Evolutionary conservation across 1,284 basidiomycete species (phyloP).

Genomic region (Ceratobasidium sp.): DNA sequence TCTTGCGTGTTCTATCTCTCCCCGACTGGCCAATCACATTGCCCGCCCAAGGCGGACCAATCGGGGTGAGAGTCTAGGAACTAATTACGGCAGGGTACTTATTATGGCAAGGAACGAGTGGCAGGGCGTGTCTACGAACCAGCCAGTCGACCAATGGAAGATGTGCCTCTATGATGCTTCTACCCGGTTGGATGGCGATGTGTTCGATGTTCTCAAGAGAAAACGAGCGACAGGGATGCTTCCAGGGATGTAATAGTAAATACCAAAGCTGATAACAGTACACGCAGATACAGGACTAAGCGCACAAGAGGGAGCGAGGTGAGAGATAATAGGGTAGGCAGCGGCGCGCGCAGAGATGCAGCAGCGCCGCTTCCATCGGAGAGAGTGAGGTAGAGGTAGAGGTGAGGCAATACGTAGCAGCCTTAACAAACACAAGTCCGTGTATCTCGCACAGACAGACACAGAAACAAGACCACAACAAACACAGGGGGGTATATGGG

Average conservation of each 20-base stretch:
- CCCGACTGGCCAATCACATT: background rate
- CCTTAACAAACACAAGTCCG: conserved; percentile 8
- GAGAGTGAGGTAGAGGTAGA: background rate
- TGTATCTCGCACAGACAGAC: conserved; percentile 16
- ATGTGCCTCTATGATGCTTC: no score
- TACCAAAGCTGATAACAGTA: conserved; percentile 25
- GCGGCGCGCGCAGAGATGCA: background rate
- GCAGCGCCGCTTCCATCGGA: background rate
- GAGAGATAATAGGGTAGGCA: background rate
- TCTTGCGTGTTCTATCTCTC: conserved; percentile 9
- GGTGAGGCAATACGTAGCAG: background rate
- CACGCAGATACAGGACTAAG: conserved; percentile 10
- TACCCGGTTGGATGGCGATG: no score
- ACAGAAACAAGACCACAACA: background rate
- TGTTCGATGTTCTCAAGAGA: no score
- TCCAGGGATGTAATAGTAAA: conserved; percentile 21
- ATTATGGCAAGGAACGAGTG: no score
- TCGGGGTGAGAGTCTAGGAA: no score
- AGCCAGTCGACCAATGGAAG: no score
- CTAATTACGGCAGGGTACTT: no score
- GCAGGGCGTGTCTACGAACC: no score
- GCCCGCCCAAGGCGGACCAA: no score
- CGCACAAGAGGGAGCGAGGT: background rate
- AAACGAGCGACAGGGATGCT: background rate
- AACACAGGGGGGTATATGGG: conserved; percentile 22